A percentile compares a stretch with the other conserved stretches of the same genome.
Conservation (phyloP, 129 eudicot genomes). For the Logfia minima region DNA sequence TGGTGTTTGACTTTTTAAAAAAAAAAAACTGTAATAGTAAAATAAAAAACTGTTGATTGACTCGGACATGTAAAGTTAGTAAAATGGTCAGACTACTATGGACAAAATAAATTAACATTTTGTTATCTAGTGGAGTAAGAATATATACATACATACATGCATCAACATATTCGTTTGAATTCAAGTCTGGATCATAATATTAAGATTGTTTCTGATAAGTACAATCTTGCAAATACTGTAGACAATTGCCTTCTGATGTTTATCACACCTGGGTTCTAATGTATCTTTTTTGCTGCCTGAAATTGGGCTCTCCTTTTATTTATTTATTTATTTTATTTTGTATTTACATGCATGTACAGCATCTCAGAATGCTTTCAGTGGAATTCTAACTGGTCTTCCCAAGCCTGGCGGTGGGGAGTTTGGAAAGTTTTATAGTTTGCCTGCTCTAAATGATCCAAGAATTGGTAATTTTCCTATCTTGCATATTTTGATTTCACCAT, state of each 20-base stretch:
- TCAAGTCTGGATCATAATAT: neutral
- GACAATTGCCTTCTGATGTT: constrained; percentile 16
- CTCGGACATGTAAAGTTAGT: neutral
- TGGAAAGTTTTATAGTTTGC: constrained; percentile 86
- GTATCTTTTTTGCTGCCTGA: constrained; percentile 4
- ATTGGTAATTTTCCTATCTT: constrained; percentile 45
- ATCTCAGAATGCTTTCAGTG: constrained; percentile 70
- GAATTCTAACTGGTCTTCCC: constrained; percentile 74
- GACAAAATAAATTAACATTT: too few species aligned
- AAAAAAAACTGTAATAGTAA: neutral
- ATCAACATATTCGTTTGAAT: neutral
- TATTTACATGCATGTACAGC: constrained; percentile 46
- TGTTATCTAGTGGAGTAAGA: neutral
- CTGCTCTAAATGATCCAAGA: constrained; percentile 92
- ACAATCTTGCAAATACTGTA: constrained; percentile 5
- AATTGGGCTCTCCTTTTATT: neutral
- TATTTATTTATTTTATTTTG: neutral
- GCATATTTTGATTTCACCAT: neutral
- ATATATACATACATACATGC: neutral
- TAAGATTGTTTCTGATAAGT: neutral
- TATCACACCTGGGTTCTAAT: constrained; percentile 4
- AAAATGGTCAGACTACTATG: neutral
- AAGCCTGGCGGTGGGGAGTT: constrained; percentile 96
- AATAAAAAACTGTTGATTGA: neutral
- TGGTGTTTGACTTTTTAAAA: constrained; percentile 25